Evolutionary conservation across 768 basidiomycete genomes (phyloP), one percentile per base, ranked within the genome.

Genomic region (Amanita brunnescens): DNA sequence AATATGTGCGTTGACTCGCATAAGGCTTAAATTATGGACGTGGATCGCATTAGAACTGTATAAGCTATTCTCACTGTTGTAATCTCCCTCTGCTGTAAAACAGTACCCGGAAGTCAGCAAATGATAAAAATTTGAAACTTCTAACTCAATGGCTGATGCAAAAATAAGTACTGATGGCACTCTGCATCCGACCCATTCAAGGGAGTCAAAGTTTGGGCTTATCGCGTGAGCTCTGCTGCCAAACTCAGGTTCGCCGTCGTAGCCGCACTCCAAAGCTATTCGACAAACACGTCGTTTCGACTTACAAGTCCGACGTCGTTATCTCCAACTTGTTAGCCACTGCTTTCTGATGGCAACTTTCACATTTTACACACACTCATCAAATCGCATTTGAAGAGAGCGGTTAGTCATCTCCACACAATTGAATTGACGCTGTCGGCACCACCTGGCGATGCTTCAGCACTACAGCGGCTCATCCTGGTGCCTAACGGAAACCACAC

Each of bases 1-100:
- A 32, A 43, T 14, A 24, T 41, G 49, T 32, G 49, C 32, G 41
- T 43, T 43, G 50, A 50, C 4, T 18, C 49, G 38, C 40, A 50
- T 20, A 44, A 40, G 14, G 14, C 21, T n/a, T 51, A 43, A 51
- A 13, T 44, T 43, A 44, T 51, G 49, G 49, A 50, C 49, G 14
- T 32, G 47, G 37, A 39, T n/a, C 35, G 21, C 39, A 33, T 32
- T 50, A 50, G 49, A 50, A n/a, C 29, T 42, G 30, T 24, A 42
- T 42, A 42, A 29, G 49, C 39, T 40, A 50, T 14, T 16, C 32
- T 20, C n/a, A 29, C 30, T n/a, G 20, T 18, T 50, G 23, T 50
- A 16, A 33, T 50, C 30, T 21, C 26, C 13, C 23, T n/a, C 26
- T 40, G n/a, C n/a, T n/a, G 26, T 44, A 44, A 44, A 44, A 44